phyloP scores from a whole-genome alignment of 352 stramenopile species.

The Globisporangium camurandrum region DNA sequence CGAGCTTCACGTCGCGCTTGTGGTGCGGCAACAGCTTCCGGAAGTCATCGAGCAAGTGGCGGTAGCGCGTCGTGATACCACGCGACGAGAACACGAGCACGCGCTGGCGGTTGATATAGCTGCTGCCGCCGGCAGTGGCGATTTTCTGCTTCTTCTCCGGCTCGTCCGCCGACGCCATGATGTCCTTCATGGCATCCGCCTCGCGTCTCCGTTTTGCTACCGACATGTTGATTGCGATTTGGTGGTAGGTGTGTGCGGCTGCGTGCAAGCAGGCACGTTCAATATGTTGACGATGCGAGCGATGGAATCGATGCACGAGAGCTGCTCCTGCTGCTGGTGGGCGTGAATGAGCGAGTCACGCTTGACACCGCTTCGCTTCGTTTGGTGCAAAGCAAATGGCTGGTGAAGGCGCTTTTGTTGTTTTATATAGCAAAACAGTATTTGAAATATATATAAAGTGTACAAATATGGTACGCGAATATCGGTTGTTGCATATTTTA shows the following conservation, averaged over 20 bases:
- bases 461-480: too few relatives aligned
- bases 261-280: too few relatives aligned
- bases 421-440: neutral
- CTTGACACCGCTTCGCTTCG: neutral
- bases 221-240: conserved; percentile 9
- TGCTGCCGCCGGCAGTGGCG: conserved; percentile 15
- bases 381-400: conserved; percentile 5
- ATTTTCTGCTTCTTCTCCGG: conserved; percentile 41
- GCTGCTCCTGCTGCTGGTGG: neutral
- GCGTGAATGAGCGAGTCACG: neutral
- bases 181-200: conserved; percentile 16
- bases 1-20: conserved; percentile 99
- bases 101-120: conserved; percentile 91
- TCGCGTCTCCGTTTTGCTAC: conserved; percentile 17
- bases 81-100: conserved; percentile 90
- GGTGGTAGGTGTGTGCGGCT: too few relatives aligned
- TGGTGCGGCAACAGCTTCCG: conserved; percentile 96
- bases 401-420: conserved; percentile 4
- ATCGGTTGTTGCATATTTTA: neutral
- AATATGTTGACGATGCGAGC: conserved; percentile 11
- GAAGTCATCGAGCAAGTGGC: conserved; percentile 98
- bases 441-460: neutral
- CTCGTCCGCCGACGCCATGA: conserved; percentile 16
- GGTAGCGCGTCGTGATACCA: conserved; percentile 92
- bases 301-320: neutral